phyloP scores from a whole-genome alignment of 345 rosid species.

The Brassica cretica region DNA sequence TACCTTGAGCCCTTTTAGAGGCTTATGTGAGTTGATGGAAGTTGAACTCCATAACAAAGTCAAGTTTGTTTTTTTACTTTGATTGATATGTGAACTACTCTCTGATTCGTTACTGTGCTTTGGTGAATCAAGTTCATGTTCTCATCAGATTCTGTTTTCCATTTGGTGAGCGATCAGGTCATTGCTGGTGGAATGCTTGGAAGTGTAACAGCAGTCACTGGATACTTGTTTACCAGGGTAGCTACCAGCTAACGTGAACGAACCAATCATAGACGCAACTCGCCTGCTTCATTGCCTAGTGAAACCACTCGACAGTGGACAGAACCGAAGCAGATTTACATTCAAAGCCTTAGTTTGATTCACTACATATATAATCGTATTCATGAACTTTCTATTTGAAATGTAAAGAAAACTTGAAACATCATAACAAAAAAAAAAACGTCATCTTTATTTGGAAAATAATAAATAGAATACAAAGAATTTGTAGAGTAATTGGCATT shows the following conservation, averaged over 20 bases:
- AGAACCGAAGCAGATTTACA: background rate
- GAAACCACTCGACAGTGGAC: conserved; percentile 7
- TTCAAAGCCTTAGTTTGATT: background rate
- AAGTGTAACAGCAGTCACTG: conserved; percentile 56
- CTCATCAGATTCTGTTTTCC: conserved; percentile 12
- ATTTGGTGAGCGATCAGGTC: conserved; percentile 57
- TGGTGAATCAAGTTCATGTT: background rate
- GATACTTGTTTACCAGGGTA: conserved; percentile 51
- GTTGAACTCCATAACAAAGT: background rate
- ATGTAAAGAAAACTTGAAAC: conserved; percentile 33
- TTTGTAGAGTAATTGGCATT: background rate
- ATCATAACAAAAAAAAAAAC: background rate
- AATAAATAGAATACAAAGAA: conserved; percentile 22
- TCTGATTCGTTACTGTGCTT: conserved; percentile 6
- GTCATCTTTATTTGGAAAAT: conserved; percentile 21
- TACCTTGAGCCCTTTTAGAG: background rate
- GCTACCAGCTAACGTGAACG: conserved; percentile 26
- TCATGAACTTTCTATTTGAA: background rate
- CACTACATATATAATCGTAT: background rate
- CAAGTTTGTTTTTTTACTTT: background rate
- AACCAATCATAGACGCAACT: conserved; percentile 4
- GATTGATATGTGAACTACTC: conserved; percentile 1
- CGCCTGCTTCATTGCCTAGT: conserved; percentile 13
- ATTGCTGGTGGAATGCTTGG: conserved; percentile 86
- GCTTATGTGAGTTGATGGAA: background rate